These are phyloP conservation scores for Gremmenia infestans DNA, from an alignment of 2,329 filamentous ascomycete species.

Conservation along the genomic window DNA sequence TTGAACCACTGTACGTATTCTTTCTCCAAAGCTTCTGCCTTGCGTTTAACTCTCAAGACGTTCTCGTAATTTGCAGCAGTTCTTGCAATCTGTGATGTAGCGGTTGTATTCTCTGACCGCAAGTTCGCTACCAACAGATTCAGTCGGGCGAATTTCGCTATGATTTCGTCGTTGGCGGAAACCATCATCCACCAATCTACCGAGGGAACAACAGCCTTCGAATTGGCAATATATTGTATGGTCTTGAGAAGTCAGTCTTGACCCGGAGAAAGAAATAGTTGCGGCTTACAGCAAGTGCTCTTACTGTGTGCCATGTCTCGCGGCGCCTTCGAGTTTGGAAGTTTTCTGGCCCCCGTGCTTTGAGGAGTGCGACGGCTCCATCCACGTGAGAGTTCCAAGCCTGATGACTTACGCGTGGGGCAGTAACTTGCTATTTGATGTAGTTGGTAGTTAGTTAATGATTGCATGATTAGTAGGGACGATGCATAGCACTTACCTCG, in stretches of 20 bases:
- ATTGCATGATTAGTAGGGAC: neutral
- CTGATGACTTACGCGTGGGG: slow-evolving; percentile 47
- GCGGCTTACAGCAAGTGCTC: slow-evolving; percentile 50
- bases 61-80: slow-evolving; percentile 45
- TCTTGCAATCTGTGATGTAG: slow-evolving; percentile 40
- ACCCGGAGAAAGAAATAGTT: neutral
- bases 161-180: slow-evolving; percentile 45
- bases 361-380: slow-evolving; percentile 54
- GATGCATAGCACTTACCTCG: slow-evolving; percentile 37
- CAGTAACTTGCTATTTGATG: slow-evolving; percentile 39
- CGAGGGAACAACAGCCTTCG: slow-evolving; percentile 46
- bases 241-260: slow-evolving; percentile 51
- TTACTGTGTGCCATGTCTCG: slow-evolving; percentile 53
- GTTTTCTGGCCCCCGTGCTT: slow-evolving; percentile 48
- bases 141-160: slow-evolving; percentile 40
- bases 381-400: slow-evolving; percentile 58
- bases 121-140: slow-evolving; percentile 50
- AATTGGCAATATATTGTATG: slow-evolving; percentile 50
- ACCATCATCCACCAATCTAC: slow-evolving; percentile 53
- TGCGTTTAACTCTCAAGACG: slow-evolving; percentile 46
- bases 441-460: neutral
- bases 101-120: slow-evolving; percentile 45
- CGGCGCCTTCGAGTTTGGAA: slow-evolving; percentile 46
- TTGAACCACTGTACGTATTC: slow-evolving; percentile 47
- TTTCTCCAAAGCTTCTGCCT: slow-evolving; percentile 47